Percentiles rank a stretch among this genome's conserved stretches.
Conservation (phyloP, 306 rosid species). For the Aeschynomene evenia region DNA sequence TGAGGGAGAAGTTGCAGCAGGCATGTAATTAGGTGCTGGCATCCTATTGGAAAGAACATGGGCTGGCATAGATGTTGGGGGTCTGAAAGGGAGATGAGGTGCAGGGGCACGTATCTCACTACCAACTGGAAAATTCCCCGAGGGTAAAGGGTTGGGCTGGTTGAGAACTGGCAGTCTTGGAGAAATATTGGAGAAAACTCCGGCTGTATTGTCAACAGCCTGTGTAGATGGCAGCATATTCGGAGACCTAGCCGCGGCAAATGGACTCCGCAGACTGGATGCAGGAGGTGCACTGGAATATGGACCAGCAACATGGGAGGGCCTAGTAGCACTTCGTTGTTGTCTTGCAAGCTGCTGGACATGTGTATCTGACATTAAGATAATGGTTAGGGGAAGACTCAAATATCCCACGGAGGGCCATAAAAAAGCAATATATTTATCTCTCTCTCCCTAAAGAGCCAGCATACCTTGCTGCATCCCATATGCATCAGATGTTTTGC, state of each 20-base stretch:
- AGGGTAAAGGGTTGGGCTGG: constrained; percentile 39
- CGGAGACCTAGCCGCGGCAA: constrained; percentile 24
- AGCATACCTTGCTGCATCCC: constrained; percentile 62
- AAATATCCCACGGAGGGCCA: background rate
- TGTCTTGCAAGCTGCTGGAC: constrained; percentile 40
- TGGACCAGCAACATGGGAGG: constrained; percentile 31
- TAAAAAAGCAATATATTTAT: constrained; percentile 16
- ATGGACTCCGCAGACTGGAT: constrained; percentile 34
- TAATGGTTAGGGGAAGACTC: constrained; percentile 18
- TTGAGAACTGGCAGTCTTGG: constrained; percentile 44
- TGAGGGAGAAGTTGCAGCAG: constrained; percentile 29
- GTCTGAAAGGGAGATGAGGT: constrained; percentile 68
- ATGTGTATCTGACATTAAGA: constrained; percentile 46
- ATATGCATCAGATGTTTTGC: constrained; percentile 36
- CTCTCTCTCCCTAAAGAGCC: background rate
- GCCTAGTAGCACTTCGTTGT: constrained; percentile 39
- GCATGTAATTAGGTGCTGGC: constrained; percentile 23
- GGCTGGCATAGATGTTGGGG: constrained; percentile 34
- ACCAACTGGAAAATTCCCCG: constrained; percentile 42
- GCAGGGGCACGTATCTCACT: constrained; percentile 61
- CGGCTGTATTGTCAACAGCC: constrained; percentile 26
- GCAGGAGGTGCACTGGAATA: constrained; percentile 33
- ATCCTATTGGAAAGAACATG: constrained; percentile 24
- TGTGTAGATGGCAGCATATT: constrained; percentile 32
- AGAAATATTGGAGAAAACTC: constrained; percentile 33